Base-by-base conservation (phyloP, 202 grass and related monocot genomes). In the Schoenoplectus triqueter region DNA sequence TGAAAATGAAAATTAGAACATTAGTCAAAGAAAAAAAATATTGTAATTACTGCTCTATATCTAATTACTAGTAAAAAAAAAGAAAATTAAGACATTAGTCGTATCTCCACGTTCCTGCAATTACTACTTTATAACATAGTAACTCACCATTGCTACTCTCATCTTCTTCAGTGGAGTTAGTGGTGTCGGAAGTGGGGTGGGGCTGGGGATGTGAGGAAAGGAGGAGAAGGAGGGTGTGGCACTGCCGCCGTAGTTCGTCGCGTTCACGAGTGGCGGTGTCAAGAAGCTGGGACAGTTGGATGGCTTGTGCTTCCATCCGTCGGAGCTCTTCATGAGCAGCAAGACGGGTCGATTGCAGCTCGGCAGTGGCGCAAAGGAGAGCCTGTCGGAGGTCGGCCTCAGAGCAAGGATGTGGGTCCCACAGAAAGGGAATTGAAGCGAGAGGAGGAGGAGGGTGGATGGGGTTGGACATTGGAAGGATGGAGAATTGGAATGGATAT, bases 291-390 rank as follows among this genome's bases (percentile, higher is more conserved):
- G 89, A 79, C 10, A 97, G 90, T 7, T 91, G 91, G 20, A 92
- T 66, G 7, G 93, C 87, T 64, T 93, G 93, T 13, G 86, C 77
- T 60, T 95, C 91, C 93, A 92, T 78, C 6, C 87, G 84, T 2
- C 85, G 83, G 66, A 97, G 89, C 85, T 97, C 92, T 47, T 88
- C 89, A 52, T 88, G 91, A n/a, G 94, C 88, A 69, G 95, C 81
- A 9, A 66, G 69, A 48, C 91, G 92, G 6, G 86, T 77, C 9
- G 90, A 88, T 14, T 95, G 88, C 14, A 98, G 89, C 91, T 98
- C 95, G 0, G 86, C 68, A 73, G 89, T 84, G 6, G 93, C 66
- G 0, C 89, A 91, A 31, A 91, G 86, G 39, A 98, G 90, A 20
- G 87, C 91, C 0, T 89, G 87, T 46, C 87, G 90, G 39, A 98